phyloP scores from a whole-genome alignment of 257 asterid genomes.

The Rhazya stricta region DNA sequence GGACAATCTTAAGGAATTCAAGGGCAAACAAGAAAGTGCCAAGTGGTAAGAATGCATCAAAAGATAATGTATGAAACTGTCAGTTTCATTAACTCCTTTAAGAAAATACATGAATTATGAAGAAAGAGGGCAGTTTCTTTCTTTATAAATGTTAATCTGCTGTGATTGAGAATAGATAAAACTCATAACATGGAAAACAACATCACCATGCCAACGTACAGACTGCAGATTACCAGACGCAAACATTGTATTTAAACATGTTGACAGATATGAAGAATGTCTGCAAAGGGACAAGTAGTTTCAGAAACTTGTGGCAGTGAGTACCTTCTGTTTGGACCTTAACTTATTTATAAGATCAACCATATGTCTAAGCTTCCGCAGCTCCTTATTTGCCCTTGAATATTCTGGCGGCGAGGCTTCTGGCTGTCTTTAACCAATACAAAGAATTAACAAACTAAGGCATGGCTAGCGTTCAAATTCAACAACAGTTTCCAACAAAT shows the following conservation, averaged over 20 bases:
- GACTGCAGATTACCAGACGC: neutral
- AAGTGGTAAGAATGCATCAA: neutral
- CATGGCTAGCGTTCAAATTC: neutral
- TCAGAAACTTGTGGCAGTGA: neutral
- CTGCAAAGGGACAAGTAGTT: neutral
- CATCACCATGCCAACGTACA: neutral
- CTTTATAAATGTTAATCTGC: neutral
- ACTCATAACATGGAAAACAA: neutral
- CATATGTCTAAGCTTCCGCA: conserved; percentile 63
- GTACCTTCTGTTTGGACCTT: conserved; percentile 72
- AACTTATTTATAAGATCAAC: conserved; percentile 50
- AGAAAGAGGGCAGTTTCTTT: neutral
- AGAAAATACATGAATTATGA: neutral
- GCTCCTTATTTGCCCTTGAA: conserved; percentile 77
- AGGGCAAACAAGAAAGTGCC: neutral
- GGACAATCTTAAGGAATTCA: neutral
- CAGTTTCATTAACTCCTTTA: neutral
- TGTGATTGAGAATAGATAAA: neutral
- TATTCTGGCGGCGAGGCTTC: conserved; percentile 67
- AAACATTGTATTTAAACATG: neutral
- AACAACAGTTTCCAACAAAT: neutral
- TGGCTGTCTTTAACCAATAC: conserved; percentile 53
- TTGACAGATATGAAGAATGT: neutral
- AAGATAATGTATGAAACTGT: neutral
- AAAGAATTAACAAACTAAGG: conserved; percentile 12